These are phyloP conservation scores for Dothistroma septosporum DNA, from an alignment of 2,329 filamentous ascomycete genomes.

Conservation along the genomic window DNA sequence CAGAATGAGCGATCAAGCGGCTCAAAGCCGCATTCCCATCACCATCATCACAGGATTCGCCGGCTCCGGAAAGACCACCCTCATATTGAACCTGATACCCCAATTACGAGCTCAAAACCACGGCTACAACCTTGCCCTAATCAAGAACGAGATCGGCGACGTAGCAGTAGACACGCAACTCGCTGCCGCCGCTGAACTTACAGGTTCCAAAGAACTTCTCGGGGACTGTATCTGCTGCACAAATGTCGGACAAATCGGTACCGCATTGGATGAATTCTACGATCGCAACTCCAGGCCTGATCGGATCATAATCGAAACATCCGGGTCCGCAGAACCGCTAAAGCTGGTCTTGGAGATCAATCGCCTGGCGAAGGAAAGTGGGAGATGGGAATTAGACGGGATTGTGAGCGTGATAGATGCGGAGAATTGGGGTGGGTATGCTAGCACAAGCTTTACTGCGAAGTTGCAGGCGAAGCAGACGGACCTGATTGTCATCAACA, in stretches of 20 bases:
- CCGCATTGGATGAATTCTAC: constrained; percentile 71
- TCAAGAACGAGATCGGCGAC: constrained; percentile 98
- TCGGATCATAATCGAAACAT: constrained; percentile 90
- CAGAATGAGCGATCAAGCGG: neutral
- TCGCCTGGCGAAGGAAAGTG: constrained; percentile 65
- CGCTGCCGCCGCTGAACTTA: constrained; percentile 74
- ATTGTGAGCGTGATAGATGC: constrained; percentile 88
- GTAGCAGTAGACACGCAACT: constrained; percentile 90
- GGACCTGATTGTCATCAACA: constrained; percentile 86
- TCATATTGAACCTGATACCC: constrained; percentile 88
- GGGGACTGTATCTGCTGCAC: constrained; percentile 99
- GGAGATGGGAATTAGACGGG: constrained; percentile 72
- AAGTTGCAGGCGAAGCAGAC: constrained; percentile 85
- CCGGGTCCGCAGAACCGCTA: constrained; percentile 74
- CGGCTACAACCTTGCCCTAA: constrained; percentile 83
- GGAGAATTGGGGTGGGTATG: constrained; percentile 92
- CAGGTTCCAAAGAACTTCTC: constrained; percentile 85
- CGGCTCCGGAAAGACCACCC: constrained; percentile 91
- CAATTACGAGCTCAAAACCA: constrained; percentile 83
- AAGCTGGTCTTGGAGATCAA: constrained; percentile 90
- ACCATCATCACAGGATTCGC: constrained; percentile 96
- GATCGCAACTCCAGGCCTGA: constrained; percentile 61
- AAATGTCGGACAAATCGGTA: constrained; percentile 82
- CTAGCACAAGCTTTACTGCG: constrained; percentile 85
- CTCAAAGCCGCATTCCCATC: constrained; percentile 60